A percentile compares a stretch with the other conserved stretches of the same genome.
These are phyloP conservation scores for Tricholoma hemisulphureum DNA, from an alignment of 768 basidiomycete genomes.

Conservation along the genomic window DNA sequence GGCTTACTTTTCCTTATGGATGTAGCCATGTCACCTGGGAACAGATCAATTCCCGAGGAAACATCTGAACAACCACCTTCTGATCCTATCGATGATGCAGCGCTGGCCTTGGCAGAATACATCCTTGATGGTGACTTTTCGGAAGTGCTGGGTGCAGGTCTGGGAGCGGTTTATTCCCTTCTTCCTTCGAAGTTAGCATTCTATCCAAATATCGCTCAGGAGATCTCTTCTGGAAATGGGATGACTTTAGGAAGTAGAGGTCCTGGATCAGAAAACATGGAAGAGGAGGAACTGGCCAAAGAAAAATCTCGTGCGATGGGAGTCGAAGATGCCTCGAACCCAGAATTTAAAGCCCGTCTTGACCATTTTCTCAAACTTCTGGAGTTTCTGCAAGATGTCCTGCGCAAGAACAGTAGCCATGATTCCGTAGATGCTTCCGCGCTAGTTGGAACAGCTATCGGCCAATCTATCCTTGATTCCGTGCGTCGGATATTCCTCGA, in stretches of 20 bases:
- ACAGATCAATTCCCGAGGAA: conserved; percentile 36
- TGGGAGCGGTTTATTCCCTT: conserved; percentile 90
- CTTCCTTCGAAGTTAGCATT: conserved; percentile 86
- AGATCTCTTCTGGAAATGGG: conserved; percentile 41
- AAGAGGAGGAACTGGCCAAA: conserved; percentile 38
- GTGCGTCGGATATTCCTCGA: conserved; percentile 86
- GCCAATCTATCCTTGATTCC: conserved; percentile 79
- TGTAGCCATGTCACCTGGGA: conserved; percentile 86
- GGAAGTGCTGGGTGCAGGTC: conserved; percentile 91
- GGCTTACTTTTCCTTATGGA: conserved; percentile 95
- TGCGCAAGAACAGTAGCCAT: conserved; percentile 60
- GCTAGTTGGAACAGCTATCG: conserved; percentile 76
- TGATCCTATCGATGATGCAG: conserved; percentile 83
- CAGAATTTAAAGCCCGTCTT: conserved; percentile 75
- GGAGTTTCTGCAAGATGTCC: conserved; percentile 88
- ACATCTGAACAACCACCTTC: conserved; percentile 32
- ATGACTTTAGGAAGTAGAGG: conserved; percentile 75
- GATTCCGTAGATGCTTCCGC: conserved; percentile 57
- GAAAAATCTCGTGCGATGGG: conserved; percentile 60
- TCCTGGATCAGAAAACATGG: conserved; percentile 52
- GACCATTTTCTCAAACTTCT: conserved; percentile 89
- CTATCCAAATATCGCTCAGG: conserved; percentile 41
- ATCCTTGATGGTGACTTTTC: conserved; percentile 97
- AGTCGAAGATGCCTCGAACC: conserved; percentile 71
- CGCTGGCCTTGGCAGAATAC: conserved; percentile 86